Percentiles rank a stretch among this genome's conserved stretches.
These are phyloP conservation scores for Lunularia cruciata DNA, from an alignment of 225 moss, liverwort and hornwort genomes.

Conservation along the genomic window DNA sequence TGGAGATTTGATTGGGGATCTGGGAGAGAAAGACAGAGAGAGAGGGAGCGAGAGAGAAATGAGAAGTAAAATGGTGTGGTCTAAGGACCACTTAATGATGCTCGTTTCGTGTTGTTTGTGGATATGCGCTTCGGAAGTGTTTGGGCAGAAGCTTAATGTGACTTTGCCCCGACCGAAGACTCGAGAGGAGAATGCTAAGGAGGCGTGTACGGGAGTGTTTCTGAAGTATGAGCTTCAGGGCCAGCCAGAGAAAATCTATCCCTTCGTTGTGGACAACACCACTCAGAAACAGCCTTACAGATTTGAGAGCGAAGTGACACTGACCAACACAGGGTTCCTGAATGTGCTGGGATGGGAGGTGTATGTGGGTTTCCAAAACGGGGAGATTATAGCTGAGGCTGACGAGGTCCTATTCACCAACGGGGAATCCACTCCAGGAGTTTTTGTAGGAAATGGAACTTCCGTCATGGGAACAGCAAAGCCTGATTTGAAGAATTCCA, in stretches of 20 bases:
- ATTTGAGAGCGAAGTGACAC: conserved; percentile 33
- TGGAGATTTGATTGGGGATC: no score
- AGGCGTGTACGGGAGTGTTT: conserved; percentile 33
- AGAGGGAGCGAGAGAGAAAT: no score
- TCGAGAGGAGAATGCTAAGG: neutral
- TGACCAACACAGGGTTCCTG: conserved; percentile 38
- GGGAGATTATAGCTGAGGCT: conserved; percentile 37
- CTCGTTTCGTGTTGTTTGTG: conserved; percentile 8
- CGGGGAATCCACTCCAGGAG: conserved; percentile 24
- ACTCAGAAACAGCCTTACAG: conserved; percentile 36
- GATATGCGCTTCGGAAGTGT: neutral
- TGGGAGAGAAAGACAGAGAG: no score
- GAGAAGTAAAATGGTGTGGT: neutral
- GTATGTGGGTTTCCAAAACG: conserved; percentile 31
- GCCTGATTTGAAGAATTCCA: conserved; percentile 35
- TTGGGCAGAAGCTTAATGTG: neutral
- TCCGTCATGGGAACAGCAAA: conserved; percentile 25
- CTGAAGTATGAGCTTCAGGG: neutral
- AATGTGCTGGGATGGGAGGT: conserved; percentile 40
- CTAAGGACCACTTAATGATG: neutral
- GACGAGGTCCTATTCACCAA: conserved; percentile 25
- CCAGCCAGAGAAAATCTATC: conserved; percentile 26
- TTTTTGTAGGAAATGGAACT: conserved; percentile 32
- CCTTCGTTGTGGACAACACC: neutral
- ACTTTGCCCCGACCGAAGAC: neutral